Base-by-base conservation (phyloP, 2,329 filamentous ascomycete species). In the Cercospora brassicicola region DNA sequence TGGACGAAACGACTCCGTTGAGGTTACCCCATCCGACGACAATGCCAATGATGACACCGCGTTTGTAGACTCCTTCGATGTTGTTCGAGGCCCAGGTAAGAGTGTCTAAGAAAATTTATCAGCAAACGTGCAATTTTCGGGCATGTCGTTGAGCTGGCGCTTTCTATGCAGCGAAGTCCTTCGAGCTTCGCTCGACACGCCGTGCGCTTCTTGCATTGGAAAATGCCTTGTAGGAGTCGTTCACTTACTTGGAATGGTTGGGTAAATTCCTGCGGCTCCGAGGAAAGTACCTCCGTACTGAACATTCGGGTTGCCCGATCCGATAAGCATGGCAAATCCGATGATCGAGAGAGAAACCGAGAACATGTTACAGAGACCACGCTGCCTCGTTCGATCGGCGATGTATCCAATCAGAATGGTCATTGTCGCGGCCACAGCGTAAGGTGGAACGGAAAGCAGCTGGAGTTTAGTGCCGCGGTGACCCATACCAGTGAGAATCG, bases 11-110 rank as follows among this genome's bases (percentile, higher is more conserved):
- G 26, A 97, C 88, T 42, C 93, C 93, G 77, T 96, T 96, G 59
- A 97, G 83, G 76, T 97, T 97, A 31, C 93, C 93, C 91, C 92
- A 96, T 30, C 80, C 93, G 69, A 97, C 96, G 62, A 97, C 90
- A 69, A 96, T 68, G 88, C 94, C 94, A 0, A 97, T 82, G 0
- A 92, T 91, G 13, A 97, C 90, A 48, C 93, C 94, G 42, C 93
- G 88, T 83, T 97, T 97, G 81, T 96, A 96, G 2, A 94, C 91
- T 15, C 94, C 91, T 80, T 97, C 93, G 48, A 90, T 87, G 71
- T 97, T 97, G 82, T 97, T 97, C 60, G 89, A 89, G 28, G 90
- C 84, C 94, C 94, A 97, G 2, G 90, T 89, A 69, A 97, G 92
- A 0, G 92, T 96, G 77, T 96, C 48, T 55, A 23, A 2, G 8